Evolutionary conservation across 495 filamentous ascomycete genomes (phyloP).

Genomic region (Podospora comata): DNA sequence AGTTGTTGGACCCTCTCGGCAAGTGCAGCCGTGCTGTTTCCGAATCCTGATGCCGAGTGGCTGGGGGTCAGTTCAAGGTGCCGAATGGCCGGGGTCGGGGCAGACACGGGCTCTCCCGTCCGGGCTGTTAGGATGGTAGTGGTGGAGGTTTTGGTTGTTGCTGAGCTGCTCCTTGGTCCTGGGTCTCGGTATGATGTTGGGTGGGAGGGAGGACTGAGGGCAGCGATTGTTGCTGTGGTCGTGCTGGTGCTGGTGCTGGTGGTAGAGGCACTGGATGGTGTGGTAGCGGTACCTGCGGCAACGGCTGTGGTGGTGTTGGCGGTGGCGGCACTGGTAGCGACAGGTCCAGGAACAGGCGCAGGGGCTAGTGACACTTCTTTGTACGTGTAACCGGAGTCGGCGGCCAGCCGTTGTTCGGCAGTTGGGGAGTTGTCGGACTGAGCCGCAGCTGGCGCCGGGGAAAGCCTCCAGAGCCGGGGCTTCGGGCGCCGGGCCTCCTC

Average conservation of each 20-base stretch:
- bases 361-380: constrained; percentile 13
- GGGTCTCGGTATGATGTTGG: neutral
- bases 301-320: neutral
- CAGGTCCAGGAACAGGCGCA: constrained; percentile 3
- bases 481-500: constrained; percentile 37
- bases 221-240: neutral
- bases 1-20: constrained; percentile 29
- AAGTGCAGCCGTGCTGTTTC: constrained; percentile 21
- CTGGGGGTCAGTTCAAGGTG: constrained; percentile 1
- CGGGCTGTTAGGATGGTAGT: neutral
- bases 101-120: neutral
- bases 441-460: constrained; percentile 23
- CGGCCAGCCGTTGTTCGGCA: constrained; percentile 16
- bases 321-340: neutral
- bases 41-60: neutral
- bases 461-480: constrained; percentile 32
- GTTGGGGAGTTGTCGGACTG: constrained; percentile 20
- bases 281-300: neutral
- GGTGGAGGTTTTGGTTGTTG: neutral
- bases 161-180: neutral
- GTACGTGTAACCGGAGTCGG: constrained; percentile 13
- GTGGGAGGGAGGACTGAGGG: neutral
- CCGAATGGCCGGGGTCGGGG: neutral
- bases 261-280: neutral
- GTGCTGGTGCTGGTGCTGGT: neutral